Evolutionary conservation across 2,329 filamentous ascomycete genomes (phyloP), one percentile per base, ranked within the genome.

Genomic region (Botrytis deweyae): DNA sequence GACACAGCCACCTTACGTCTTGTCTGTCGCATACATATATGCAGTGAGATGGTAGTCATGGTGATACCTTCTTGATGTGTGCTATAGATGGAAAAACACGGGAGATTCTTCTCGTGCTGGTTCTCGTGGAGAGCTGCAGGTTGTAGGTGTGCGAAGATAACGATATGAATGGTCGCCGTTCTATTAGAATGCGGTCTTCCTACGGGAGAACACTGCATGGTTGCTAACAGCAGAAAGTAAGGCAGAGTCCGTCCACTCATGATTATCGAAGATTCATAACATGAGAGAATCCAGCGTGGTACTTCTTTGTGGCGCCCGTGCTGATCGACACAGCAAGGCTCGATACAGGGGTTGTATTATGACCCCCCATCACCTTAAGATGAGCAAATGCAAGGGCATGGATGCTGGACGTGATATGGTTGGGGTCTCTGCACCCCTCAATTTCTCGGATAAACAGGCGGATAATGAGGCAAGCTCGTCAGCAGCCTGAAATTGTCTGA

Each of bases 361-460:
- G 58, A 72, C 49, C 71, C 71, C 70, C 71, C 71, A 72, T 72
- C 63, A 72, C 63, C 72, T 65, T 55, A 71, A 73, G 72, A 73
- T 73, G 67, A 71, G 61, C 67, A 73, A 36, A 71, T 70, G 67
- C 72, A 73, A 29, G 72, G 72, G 67, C 72, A 72, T 72, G 71
- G 71, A 52, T 72, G 36, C 46, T 70, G 55, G 63, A 65, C 33
- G 70, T 72, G 70, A 65, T 72, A 22, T 72, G 70, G 59, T 72
- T 72, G 72, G 62, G 68, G 52, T 59, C 65, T 64, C 61, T 49
- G 61, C 72, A 72, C 72, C 72, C 72, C 72, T 72, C 72, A 74
- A 74, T 74, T 68, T 74, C 68, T 63, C 72, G 72, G 72, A 66
- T 74, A 74, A 72, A 68, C 63, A 68, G 71, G 63, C 71, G 71